These are phyloP conservation scores for Zanthoxylum bungeanum DNA, from an alignment of 345 rosid genomes.

Conservation along the genomic window DNA sequence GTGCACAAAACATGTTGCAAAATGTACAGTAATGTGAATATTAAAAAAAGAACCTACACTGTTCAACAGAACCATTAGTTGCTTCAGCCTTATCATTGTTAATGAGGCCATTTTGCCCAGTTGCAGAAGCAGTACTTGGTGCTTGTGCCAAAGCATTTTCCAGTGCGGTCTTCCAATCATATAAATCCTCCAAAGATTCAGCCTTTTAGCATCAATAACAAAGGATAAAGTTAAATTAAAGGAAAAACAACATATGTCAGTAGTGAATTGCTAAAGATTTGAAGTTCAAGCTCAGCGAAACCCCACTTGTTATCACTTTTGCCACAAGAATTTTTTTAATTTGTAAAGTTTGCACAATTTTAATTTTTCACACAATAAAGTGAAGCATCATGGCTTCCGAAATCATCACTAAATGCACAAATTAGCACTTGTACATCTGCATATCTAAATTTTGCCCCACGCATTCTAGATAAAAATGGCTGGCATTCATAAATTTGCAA, in stretches of 20 bases:
- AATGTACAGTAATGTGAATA: not conserved
- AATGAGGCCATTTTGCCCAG: conserved; percentile 78
- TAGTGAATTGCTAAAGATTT: not conserved
- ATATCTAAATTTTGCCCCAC: not conserved
- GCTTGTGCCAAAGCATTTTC: conserved; percentile 91
- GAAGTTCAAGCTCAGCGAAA: conserved; percentile 8
- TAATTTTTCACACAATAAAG: not conserved
- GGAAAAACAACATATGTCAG: not conserved
- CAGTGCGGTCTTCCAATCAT: conserved; percentile 89
- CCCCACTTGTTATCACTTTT: not conserved
- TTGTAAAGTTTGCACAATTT: conserved; percentile 7
- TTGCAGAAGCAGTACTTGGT: conserved; percentile 66
- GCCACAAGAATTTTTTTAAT: not conserved
- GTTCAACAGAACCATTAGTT: conserved; percentile 41
- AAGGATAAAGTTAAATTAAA: not conserved
- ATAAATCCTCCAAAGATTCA: conserved; percentile 78
- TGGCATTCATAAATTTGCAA: not conserved
- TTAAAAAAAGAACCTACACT: conserved; percentile 28
- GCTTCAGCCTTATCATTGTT: conserved; percentile 64
- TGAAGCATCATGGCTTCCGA: not conserved
- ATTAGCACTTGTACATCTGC: not conserved
- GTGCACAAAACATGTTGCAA: not conserved
- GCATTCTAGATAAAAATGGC: not conserved
- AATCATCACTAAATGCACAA: not conserved
- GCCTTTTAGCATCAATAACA: conserved; percentile 51